Conservation (phyloP, 257 asterid genomes). For the Scutellaria barbata region DNA sequence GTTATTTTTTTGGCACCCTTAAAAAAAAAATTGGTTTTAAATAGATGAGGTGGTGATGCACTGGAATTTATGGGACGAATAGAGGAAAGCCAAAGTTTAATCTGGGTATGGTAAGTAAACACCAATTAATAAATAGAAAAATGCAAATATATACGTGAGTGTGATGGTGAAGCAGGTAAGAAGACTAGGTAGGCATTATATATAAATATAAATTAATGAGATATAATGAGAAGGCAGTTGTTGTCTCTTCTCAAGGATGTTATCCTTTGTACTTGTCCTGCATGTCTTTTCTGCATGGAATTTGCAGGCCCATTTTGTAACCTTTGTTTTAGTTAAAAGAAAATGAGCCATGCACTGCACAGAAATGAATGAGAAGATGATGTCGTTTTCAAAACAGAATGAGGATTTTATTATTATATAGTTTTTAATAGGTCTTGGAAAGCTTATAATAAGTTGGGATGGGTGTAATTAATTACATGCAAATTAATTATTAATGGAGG, state of each 20-base stretch:
- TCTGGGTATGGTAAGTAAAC: background rate
- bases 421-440: background rate
- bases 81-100: too few species aligned
- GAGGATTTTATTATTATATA: conserved; percentile 9
- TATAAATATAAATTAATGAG: background rate
- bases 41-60: too few species aligned
- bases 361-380: background rate
- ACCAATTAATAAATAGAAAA: background rate
- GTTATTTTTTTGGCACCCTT: too few species aligned
- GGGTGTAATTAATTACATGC: conserved; percentile 15
- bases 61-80: too few species aligned
- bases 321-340: background rate
- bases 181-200: conserved; percentile 10
- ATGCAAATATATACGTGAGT: background rate
- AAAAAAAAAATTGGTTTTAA: too few species aligned
- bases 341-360: background rate
- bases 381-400: conserved; percentile 17
- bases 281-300: conserved; percentile 14
- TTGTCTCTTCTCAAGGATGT: conserved; percentile 38
- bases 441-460: background rate
- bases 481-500: background rate
- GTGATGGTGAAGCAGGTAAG: conserved; percentile 3
- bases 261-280: conserved; percentile 29
- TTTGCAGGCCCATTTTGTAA: conserved; percentile 31
- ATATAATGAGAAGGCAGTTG: conserved; percentile 18